Conservation (phyloP, 2,329 filamentous ascomycete species). For the Orbilia javanica region DNA sequence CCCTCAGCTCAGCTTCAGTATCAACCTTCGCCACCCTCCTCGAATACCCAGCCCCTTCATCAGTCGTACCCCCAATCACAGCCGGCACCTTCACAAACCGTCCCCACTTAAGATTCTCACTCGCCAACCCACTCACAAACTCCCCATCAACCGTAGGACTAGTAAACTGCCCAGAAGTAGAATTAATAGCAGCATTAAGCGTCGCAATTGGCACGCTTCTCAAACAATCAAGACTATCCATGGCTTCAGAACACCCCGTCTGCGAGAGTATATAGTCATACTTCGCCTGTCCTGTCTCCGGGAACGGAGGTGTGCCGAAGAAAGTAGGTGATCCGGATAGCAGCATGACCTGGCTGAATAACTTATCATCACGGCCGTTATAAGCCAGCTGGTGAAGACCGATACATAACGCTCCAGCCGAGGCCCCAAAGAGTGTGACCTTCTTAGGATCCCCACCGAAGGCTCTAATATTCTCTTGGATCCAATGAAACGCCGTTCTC, state of each 20-base stretch:
- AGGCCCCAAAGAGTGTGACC: constrained; percentile 76
- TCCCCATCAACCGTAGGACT: constrained; percentile 70
- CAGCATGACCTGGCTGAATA: constrained; percentile 71
- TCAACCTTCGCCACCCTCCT: background rate
- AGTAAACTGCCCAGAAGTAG: constrained; percentile 43
- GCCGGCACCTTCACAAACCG: constrained; percentile 75
- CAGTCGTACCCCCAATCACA: constrained; percentile 74
- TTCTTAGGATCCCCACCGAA: constrained; percentile 74
- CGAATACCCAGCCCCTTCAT: constrained; percentile 71
- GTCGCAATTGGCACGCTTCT: constrained; percentile 72
- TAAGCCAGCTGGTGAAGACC: constrained; percentile 70
- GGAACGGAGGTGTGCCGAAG: background rate
- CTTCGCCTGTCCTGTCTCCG: background rate
- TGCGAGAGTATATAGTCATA: constrained; percentile 71
- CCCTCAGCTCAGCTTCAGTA: background rate
- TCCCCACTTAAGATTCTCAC: constrained; percentile 70
- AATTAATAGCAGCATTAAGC: constrained; percentile 70
- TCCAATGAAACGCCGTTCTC: constrained; percentile 72
- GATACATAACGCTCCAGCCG: constrained; percentile 69
- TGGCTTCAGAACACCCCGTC: constrained; percentile 71
- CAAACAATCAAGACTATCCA: constrained; percentile 76
- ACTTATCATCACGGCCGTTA: constrained; percentile 69
- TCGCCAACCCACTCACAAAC: constrained; percentile 70
- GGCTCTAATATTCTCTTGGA: constrained; percentile 71
- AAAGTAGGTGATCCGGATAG: constrained; percentile 67